Conservation (phyloP, 225 moss, liverwort and hornwort genomes). For the Takakia lepidozioides region DNA sequence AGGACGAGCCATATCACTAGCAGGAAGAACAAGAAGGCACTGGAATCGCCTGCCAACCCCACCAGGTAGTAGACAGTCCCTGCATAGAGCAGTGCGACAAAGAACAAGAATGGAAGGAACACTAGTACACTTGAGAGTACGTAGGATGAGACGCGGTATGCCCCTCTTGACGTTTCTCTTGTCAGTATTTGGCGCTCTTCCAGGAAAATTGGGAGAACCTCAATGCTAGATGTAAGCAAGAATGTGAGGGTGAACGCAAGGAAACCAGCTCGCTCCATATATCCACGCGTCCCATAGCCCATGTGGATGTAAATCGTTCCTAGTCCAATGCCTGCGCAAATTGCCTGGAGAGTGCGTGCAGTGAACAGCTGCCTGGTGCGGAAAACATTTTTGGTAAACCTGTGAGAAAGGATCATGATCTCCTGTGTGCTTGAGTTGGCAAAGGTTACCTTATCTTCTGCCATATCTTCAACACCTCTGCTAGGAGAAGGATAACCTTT, state of each 20-base stretch:
- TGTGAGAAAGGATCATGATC: constrained; percentile 12
- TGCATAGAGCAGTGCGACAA: constrained; percentile 10
- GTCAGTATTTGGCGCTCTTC: constrained; percentile 15
- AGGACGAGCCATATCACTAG: constrained; percentile 13
- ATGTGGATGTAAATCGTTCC: constrained; percentile 19
- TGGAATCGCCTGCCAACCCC: constrained; percentile 2
- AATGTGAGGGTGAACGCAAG: constrained; percentile 17
- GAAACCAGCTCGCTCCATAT: constrained; percentile 13
- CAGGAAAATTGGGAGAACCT: constrained; percentile 24
- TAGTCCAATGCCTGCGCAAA: constrained; percentile 8
- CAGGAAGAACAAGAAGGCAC: constrained; percentile 6
- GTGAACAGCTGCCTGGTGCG: constrained; percentile 17
- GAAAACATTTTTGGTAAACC: constrained; percentile 19
- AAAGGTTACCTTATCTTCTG: constrained; percentile 5
- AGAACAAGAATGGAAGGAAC: constrained; percentile 12
- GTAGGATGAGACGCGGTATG: constrained; percentile 19
- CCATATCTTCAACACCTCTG: neutral
- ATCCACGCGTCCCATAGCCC: constrained; percentile 5
- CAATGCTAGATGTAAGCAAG: constrained; percentile 14
- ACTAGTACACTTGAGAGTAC: constrained; percentile 16
- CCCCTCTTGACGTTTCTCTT: too few species aligned
- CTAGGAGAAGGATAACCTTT: too few species aligned
- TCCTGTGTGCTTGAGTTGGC: constrained; percentile 11
- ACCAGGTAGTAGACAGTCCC: constrained; percentile 15
- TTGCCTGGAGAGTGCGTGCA: constrained; percentile 14